Conservation (phyloP, 192 early-diverging fungal species). For the Spinellus fusiger region DNA sequence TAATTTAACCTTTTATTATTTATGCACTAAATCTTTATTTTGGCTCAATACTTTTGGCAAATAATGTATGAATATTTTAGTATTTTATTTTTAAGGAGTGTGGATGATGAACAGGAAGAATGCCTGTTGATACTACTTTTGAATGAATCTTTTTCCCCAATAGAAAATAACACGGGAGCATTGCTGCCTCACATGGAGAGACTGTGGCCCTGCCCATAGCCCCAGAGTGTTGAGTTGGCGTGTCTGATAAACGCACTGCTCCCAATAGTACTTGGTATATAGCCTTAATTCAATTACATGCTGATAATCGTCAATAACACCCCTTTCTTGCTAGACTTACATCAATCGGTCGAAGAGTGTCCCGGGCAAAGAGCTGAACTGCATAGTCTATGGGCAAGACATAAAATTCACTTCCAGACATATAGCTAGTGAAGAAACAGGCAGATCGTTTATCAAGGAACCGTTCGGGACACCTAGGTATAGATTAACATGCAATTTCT, state of each 20-base stretch:
- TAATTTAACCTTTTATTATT: too few species aligned
- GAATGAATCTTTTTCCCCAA: slow-evolving; percentile 31
- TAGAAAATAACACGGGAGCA: slow-evolving; percentile 32
- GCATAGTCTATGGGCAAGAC: slow-evolving; percentile 44
- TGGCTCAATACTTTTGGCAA: too few species aligned
- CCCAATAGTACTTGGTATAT: slow-evolving; percentile 52
- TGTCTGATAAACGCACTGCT: slow-evolving; percentile 50
- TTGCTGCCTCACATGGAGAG: slow-evolving; percentile 33
- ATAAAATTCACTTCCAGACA: slow-evolving; percentile 49
- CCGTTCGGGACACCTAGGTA: slow-evolving; percentile 47
- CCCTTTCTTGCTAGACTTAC: slow-evolving; percentile 12
- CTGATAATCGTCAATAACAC: slow-evolving; percentile 17
- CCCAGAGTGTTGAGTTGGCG: slow-evolving; percentile 44
- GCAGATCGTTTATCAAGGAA: slow-evolving; percentile 50
- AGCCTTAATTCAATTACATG: slow-evolving; percentile 46
- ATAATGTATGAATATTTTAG: too few species aligned
- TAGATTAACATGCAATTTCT: background rate
- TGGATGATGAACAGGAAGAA: too few species aligned
- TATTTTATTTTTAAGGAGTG: too few species aligned
- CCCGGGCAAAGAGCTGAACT: slow-evolving; percentile 6
- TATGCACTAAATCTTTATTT: too few species aligned
- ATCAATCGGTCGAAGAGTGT: slow-evolving; percentile 33
- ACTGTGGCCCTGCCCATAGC: slow-evolving; percentile 43
- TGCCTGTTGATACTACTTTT: too few species aligned
- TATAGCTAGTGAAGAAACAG: slow-evolving; percentile 45